Base-by-base conservation (phyloP, 148 eudicot species). In the Fagopyrum tataricum region DNA sequence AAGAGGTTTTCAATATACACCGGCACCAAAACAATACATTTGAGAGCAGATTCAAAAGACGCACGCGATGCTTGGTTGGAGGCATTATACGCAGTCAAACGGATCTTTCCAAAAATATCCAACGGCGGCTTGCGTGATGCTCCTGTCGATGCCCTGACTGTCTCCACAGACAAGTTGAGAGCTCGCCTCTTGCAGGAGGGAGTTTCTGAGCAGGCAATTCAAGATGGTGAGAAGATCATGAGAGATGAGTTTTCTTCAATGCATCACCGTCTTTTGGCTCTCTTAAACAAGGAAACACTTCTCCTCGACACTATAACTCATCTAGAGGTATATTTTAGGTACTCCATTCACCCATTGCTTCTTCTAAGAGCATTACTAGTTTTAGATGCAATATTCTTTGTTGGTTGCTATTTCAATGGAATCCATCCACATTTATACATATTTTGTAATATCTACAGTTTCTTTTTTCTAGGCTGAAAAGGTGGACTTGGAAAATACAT, bases 41-140 rank as follows among this genome's bases (percentile, higher is more conserved):
- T 88, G 78, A 86, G 87, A 78, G 92, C 92, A 17, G 92, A 88
- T 12, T 79, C 87, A 4, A 79, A 81, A 70, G 92, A 88, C 20
- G 88, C 83, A 69, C 76, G 86, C 39, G 58, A 74, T 51, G 75
- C 85, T 1, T 88, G 92, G 92, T 67, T 86, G 76, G 89, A 88
- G 67, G 88, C 89, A 7, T 76, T 88, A 78, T 81, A 84, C 44
- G 89, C 86, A 56, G 84, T 79, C 44, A 88, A 86, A 71, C 86
- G 80, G 72, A 79, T 85, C 85, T 86, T 84, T 64, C 92, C 92
- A 2, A 76, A 87, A 48, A 73, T 82, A 73, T 82, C 92, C 61
- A 84, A 81, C 74, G 76, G 85, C 61, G 87, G 86, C 1, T 26
- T 40, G 52, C 55, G 86, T 41, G 81, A 84, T 83, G 80, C 80